phyloP scores from a whole-genome alignment of 257 asterid species.

The Nicotiana obtusifolia region DNA sequence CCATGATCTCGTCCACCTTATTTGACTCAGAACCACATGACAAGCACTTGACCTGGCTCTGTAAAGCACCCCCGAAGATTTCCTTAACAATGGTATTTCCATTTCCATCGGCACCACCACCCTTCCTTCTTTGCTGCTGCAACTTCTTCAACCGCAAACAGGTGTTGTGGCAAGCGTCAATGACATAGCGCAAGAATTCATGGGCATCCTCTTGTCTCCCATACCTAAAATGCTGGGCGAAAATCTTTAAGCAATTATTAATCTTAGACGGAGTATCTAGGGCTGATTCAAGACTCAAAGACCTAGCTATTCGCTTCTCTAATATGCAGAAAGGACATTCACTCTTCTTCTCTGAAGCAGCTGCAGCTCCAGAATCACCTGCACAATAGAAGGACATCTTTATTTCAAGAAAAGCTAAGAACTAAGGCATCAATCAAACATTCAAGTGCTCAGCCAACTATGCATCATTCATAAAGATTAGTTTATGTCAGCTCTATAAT shows the following conservation, averaged over 20 bases:
- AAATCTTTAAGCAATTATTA: slow-evolving; percentile 65
- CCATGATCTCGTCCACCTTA: slow-evolving; percentile 98
- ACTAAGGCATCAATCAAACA: slow-evolving; percentile 5
- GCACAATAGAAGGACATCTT: neutral
- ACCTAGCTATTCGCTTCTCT: slow-evolving; percentile 76
- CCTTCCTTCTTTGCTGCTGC: slow-evolving; percentile 54
- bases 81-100: slow-evolving; percentile 79
- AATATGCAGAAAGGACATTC: slow-evolving; percentile 96
- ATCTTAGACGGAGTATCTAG: slow-evolving; percentile 68
- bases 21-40: slow-evolving; percentile 95
- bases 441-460: neutral
- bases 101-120: slow-evolving; percentile 41
- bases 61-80: slow-evolving; percentile 91
- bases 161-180: slow-evolving; percentile 91
- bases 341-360: slow-evolving; percentile 68
- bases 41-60: slow-evolving; percentile 93
- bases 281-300: slow-evolving; percentile 58
- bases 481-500: neutral
- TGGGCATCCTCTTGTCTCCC: slow-evolving; percentile 99
- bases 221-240: slow-evolving; percentile 70
- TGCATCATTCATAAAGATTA: neutral
- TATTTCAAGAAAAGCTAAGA: neutral
- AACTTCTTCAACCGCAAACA: slow-evolving; percentile 85
- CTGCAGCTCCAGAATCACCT: slow-evolving; percentile 68
- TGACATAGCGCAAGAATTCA: slow-evolving; percentile 95